phyloP scores from a whole-genome alignment of 1,284 basidiomycete species.

The Testicularia cyperi region DNA sequence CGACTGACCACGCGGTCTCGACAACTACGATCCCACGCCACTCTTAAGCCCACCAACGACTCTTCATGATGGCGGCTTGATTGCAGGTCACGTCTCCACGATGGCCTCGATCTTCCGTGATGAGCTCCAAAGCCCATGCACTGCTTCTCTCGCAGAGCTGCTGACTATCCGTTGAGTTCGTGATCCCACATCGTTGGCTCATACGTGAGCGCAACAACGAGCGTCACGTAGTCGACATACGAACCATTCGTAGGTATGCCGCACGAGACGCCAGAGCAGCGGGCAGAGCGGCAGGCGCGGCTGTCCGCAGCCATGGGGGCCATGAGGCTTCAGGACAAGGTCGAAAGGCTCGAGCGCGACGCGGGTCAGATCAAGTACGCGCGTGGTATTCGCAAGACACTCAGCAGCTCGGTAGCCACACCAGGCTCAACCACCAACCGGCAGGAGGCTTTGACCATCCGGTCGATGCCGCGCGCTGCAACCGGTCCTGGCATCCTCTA shows the following conservation, averaged over 20 bases:
- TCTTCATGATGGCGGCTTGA: too few species aligned
- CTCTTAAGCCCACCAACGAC: too few species aligned
- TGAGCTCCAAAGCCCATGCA: too few species aligned
- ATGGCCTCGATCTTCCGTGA: too few species aligned
- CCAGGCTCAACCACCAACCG: neutral
- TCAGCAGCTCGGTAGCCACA: constrained; percentile 6
- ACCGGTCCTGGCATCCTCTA: constrained; percentile 16
- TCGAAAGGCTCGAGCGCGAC: constrained; percentile 41
- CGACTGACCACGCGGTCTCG: too few species aligned
- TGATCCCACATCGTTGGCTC: too few species aligned
- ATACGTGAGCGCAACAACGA: too few species aligned
- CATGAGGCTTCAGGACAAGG: constrained; percentile 51
- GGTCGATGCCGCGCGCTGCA: constrained; percentile 16
- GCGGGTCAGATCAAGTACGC: constrained; percentile 27
- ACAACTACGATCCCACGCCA: too few species aligned
- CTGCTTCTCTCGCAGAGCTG: too few species aligned
- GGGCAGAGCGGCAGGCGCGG: constrained; percentile 24
- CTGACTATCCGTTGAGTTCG: too few species aligned
- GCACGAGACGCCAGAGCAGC: constrained; percentile 15
- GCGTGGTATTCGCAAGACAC: constrained; percentile 14
- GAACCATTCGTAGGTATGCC: constrained; percentile 14
- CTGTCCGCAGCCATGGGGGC: constrained; percentile 52
- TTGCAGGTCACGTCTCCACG: too few species aligned
- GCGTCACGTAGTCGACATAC: too few species aligned
- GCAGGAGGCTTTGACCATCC: neutral